phyloP scores from a whole-genome alignment of 306 rosid genomes.

The Vigna trinervia region DNA sequence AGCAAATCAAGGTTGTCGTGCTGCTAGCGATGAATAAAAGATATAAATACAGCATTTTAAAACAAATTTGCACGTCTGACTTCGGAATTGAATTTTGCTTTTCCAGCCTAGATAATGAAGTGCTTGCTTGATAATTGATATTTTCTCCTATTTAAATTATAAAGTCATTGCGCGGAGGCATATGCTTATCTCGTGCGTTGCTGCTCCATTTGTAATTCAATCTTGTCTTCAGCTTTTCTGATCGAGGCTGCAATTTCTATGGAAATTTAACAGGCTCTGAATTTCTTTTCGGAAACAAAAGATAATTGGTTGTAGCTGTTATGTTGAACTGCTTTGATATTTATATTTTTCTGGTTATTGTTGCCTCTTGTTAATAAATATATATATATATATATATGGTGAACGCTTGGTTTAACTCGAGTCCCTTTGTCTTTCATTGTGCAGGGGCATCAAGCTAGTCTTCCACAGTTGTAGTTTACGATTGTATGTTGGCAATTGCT shows the following conservation, averaged over 20 bases:
- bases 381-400: constrained; percentile 7
- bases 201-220: background rate
- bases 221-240: constrained; percentile 15
- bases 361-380: constrained; percentile 1
- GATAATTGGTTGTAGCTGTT: constrained; percentile 12
- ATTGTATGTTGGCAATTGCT: constrained; percentile 25
- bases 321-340: constrained; percentile 18
- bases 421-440: constrained; percentile 16
- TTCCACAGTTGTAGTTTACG: constrained; percentile 10
- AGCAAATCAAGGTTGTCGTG: constrained; percentile 27
- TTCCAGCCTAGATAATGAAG: constrained; percentile 7
- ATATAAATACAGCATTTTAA: background rate
- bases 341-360: background rate
- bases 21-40: constrained; percentile 18
- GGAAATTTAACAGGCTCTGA: constrained; percentile 12
- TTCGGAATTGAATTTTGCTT: constrained; percentile 29
- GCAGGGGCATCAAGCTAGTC: constrained; percentile 66
- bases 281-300: background rate
- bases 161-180: background rate
- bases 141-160: constrained; percentile 5
- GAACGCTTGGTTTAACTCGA: constrained; percentile 26
- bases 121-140: constrained; percentile 19
- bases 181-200: background rate
- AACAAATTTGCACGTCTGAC: constrained; percentile 19
- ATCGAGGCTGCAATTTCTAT: background rate